Percentiles rank a stretch among this genome's conserved stretches.
Evolutionary conservation across 2,329 filamentous ascomycete genomes (phyloP).

Genomic region (Aureobasidium sp.): DNA sequence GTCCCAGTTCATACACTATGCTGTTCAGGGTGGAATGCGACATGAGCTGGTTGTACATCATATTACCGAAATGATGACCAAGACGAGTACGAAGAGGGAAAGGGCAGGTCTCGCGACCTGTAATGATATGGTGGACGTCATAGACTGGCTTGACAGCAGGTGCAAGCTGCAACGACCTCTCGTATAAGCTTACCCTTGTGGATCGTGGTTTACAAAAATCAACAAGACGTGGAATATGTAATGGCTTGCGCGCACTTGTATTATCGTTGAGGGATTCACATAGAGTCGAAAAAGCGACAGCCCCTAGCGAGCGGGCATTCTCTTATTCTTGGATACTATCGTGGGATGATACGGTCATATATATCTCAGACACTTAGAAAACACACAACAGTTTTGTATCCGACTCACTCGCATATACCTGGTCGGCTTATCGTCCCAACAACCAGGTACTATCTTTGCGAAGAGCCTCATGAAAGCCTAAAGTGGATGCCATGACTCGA

Average conservation of each 20-base stretch:
- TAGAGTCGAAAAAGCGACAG: too few species aligned
- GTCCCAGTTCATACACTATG: conserved; percentile 52
- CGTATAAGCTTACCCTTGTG: neutral
- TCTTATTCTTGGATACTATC: too few species aligned
- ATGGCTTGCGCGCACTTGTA: neutral
- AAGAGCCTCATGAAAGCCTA: too few species aligned
- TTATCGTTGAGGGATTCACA: too few species aligned
- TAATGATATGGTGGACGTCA: conserved; percentile 27
- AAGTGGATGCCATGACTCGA: neutral
- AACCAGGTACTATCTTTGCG: neutral
- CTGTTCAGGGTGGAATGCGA: conserved; percentile 34
- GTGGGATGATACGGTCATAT: too few species aligned
- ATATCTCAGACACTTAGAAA: too few species aligned
- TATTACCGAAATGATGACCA: conserved; percentile 55
- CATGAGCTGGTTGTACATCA: conserved; percentile 55
- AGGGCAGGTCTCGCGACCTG: conserved; percentile 42
- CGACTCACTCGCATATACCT: neutral
- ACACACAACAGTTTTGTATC: too few species aligned
- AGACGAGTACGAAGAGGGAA: conserved; percentile 50
- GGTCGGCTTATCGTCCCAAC: neutral
- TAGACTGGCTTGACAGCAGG: conserved; percentile 24
- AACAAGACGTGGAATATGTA: neutral
- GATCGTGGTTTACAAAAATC: too few species aligned
- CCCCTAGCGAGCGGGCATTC: too few species aligned
- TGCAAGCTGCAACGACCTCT: conserved; percentile 6